These are phyloP conservation scores for Calonectria pauciramosa DNA, from an alignment of 2,329 filamentous ascomycete species.

Conservation along the genomic window DNA sequence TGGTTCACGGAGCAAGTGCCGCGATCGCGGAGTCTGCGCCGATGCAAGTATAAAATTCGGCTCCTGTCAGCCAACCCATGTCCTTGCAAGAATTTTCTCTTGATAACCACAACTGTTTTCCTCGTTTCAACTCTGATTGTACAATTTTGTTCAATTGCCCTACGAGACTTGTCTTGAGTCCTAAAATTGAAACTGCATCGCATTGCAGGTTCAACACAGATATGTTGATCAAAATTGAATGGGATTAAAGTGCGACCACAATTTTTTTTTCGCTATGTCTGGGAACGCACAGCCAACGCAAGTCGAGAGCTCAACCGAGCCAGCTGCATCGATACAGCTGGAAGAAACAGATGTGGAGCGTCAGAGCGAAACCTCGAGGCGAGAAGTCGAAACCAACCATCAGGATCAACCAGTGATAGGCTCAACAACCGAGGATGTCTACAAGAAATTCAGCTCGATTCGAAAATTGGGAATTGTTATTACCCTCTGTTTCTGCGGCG, in stretches of 20 bases:
- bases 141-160: not conserved
- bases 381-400: not conserved
- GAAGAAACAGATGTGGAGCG: not conserved
- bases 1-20: not conserved
- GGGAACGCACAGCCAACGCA: too few species aligned
- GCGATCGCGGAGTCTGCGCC: not conserved
- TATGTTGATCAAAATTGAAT: not conserved
- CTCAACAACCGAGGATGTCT: conserved; percentile 16
- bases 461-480: conserved; percentile 41
- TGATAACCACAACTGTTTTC: not conserved
- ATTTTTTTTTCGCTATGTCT: not conserved
- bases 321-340: not conserved
- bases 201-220: too few species aligned
- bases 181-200: too few species aligned
- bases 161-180: not conserved
- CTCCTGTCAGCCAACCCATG: not conserved
- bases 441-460: conserved; percentile 38
- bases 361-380: not conserved
- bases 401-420: not conserved
- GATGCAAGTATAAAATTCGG: not conserved
- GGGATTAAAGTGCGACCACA: not conserved
- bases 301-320: not conserved
- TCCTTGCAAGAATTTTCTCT: not conserved
- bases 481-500: conserved; percentile 39
- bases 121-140: not conserved